Base-by-base conservation (phyloP, 1,284 basidiomycete species). In the Apiotrichum mycotoxinovorans region DNA sequence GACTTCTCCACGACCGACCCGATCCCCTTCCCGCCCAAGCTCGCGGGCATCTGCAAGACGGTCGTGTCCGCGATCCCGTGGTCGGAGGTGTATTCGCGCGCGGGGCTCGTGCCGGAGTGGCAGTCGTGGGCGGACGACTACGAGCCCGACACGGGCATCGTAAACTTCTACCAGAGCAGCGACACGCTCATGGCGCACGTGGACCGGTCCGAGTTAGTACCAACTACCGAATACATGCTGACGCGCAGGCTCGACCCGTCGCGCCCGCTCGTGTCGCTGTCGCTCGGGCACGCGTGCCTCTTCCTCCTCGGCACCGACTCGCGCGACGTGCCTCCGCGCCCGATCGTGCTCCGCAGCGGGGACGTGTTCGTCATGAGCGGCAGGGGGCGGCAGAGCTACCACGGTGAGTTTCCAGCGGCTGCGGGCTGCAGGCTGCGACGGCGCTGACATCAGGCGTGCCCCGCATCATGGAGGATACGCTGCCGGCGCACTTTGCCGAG, bases 161-260 rank as follows among this genome's bases (percentile, higher is more conserved):
- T 95, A 58, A 96, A 96, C 72, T 95, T 91, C 68, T 91, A 92
- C 71, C 89, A 91, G 72, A 81, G 66, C 4, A 71, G 87, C 81
- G 91, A 96, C 66, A 89, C 90, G 0, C 82, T 96, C 25, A 95
- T 95, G 87, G 92, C 84, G 0, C 92, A 96, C 69, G 89, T 94
- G 37, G 93, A 96, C 76, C 87, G 89, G 23, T 91, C 91, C 20
- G 93, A 96, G 73, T 51, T n/a, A 27, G 49, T 50, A 25, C 18
- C 70, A 47, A 57, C 68, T 61, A 49, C 14, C 14, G 12, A 18
- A 9, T n/a, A 20, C 14, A 18, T 18, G 20, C 37, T 56, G 47
- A 53, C 44, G 25, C n/a, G n/a, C 48, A 75, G 73, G 86, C 69
- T 86, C 83, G 49, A 93, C 85, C 34, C 89, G 3, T 62, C 69